Base-by-base conservation (phyloP, 2,329 filamentous ascomycete species). In the Ambrosiella beaveri region DNA sequence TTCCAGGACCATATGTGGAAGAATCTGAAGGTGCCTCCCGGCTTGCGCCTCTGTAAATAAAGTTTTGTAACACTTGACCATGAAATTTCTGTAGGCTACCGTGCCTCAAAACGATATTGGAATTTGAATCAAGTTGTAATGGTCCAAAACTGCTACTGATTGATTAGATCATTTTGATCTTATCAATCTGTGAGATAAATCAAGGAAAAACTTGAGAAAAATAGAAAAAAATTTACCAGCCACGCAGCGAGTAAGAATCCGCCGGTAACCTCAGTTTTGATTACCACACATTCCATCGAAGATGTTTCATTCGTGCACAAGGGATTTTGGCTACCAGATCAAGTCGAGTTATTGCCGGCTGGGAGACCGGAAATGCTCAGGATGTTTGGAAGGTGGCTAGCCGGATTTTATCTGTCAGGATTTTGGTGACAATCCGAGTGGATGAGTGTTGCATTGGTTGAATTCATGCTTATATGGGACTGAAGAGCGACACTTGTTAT, bases 161-260 rank as follows among this genome's bases (percentile, higher is more conserved):
- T 60, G 59, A 60, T 60, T 58, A 60, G 59, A 60, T 60, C 59
- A 57, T 56, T 19, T 27, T 57, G 19, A 49, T 39, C 41, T 44
- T 40, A 57, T 57, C 45, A 57, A 50, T 50, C 57, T 3, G 19
- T 37, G 7, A 40, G n/a, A 17, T 27, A 27, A 27, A 27, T 4
- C 27, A 27, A 27, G 27, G 27, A 13, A 47, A 17, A 15, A 8
- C 1, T 15, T 41, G 13, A 13, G n/a, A 47, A 17, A 15, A 17
- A 8, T 1, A 7, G n/a, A 47, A 47, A 47, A 15, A 17, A 17
- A 17, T 13, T 47, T 47, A 15, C 44, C 44, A 47, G 44, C 9
- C 44, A 47, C 15, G 9, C n/a, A 12, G 19, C 13, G 5, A 17
- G 19, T 13, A 17, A 6, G 40, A 27, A 27, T 27, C 27, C 27